Percentiles rank a stretch among this genome's conserved stretches.
Evolutionary conservation across 495 filamentous ascomycete species (phyloP).

Genomic region (Hypoxylon fuscum): DNA sequence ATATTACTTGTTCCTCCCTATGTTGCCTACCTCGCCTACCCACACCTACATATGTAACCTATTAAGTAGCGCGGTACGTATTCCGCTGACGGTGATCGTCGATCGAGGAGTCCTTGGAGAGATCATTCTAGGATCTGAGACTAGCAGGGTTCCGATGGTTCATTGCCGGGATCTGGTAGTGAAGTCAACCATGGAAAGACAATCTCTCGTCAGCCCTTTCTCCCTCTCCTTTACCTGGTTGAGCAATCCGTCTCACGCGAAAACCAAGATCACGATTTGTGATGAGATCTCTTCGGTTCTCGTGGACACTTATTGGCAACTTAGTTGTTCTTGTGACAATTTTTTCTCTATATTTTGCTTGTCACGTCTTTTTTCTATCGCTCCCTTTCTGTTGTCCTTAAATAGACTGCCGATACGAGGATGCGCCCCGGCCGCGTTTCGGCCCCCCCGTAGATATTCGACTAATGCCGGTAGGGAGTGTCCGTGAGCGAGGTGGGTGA

Average conservation of each 20-base stretch:
- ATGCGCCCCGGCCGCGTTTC: conserved; percentile 14
- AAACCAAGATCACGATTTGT: conserved; percentile 29
- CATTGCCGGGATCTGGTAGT: conserved; percentile 30
- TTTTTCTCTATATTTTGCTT: conserved; percentile 2
- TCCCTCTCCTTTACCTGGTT: conserved; percentile 30
- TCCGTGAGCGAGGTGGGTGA: conserved; percentile 16
- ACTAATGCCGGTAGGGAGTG: conserved; percentile 39
- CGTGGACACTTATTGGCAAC: background rate
- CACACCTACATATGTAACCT: conserved; percentile 28
- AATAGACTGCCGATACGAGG: no score
- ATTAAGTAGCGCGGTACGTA: conserved; percentile 25
- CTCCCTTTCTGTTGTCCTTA: no score
- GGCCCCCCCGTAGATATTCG: conserved; percentile 2
- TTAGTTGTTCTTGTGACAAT: conserved; percentile 27
- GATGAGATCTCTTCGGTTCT: conserved; percentile 21
- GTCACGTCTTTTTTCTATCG: conserved; percentile 8
- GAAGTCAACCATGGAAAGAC: conserved; percentile 23
- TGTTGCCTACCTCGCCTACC: conserved; percentile 9
- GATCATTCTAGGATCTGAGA: conserved; percentile 35
- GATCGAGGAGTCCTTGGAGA: conserved; percentile 38
- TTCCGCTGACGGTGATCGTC: conserved; percentile 33
- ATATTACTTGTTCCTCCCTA: conserved; percentile 2
- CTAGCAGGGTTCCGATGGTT: conserved; percentile 36
- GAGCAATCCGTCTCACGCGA: conserved; percentile 19
- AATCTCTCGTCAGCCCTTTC: conserved; percentile 38